Evolutionary conservation across 2,329 filamentous ascomycete genomes (phyloP).

Genomic region (Clonostachys rosea): DNA sequence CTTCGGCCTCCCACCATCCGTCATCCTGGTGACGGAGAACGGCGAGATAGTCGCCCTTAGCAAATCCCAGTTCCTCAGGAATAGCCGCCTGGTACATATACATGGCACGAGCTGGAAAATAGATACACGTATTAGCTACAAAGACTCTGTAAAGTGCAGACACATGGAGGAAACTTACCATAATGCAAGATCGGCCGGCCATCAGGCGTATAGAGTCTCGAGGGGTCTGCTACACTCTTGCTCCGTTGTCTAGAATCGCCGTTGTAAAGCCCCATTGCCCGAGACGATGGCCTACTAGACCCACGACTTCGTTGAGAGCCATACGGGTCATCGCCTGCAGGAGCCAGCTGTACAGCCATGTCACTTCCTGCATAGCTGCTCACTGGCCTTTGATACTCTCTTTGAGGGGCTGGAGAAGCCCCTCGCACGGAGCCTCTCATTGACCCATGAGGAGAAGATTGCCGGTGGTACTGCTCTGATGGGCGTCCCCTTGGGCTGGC

Average conservation of each 20-base stretch:
- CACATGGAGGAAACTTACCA: conserved; percentile 59
- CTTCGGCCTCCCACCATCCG: conserved; percentile 98
- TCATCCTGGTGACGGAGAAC: conserved; percentile 91
- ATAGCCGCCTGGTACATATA: conserved; percentile 95
- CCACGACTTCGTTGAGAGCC: conserved; percentile 49
- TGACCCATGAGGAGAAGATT: conserved; percentile 1
- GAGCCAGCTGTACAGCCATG: conserved; percentile 67
- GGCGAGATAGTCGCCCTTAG: conserved; percentile 86
- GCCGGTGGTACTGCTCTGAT: conserved; percentile 3
- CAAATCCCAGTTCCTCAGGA: conserved; percentile 88
- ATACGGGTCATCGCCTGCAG: conserved; percentile 51
- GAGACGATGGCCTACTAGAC: conserved; percentile 40
- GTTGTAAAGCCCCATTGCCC: conserved; percentile 53
- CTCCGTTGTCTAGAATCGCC: conserved; percentile 57
- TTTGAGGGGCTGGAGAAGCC: conserved; percentile 1
- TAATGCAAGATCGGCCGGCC: conserved; percentile 88
- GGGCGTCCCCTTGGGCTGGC: not conserved
- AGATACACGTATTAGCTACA: not conserved
- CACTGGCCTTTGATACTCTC: conserved; percentile 33
- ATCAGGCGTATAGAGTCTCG: conserved; percentile 79
- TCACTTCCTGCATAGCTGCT: conserved; percentile 46
- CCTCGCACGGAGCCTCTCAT: not conserved
- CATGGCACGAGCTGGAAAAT: conserved; percentile 71
- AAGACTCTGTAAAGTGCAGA: not conserved
- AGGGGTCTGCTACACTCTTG: conserved; percentile 80